A percentile compares a stretch with the other conserved stretches of the same genome.
phyloP scores from a whole-genome alignment of 208 protist species.

The Leishmania guyanensis region DNA sequence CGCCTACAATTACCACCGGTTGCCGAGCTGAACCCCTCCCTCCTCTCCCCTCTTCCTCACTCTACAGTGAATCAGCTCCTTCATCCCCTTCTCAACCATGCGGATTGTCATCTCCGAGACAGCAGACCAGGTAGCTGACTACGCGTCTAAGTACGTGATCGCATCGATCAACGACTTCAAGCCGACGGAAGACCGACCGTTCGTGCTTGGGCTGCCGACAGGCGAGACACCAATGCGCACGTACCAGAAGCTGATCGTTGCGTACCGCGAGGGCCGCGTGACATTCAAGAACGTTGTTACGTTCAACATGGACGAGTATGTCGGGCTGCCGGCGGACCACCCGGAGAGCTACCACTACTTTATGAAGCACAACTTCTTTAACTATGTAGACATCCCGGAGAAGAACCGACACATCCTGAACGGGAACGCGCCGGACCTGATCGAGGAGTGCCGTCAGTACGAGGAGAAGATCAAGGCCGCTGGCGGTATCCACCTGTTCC shows the following conservation, averaged over 20 bases:
- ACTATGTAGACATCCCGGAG: conserved; percentile 92
- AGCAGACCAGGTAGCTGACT: conserved; percentile 67
- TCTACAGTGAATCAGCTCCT: background rate
- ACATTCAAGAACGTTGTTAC: conserved; percentile 94
- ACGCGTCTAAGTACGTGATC: conserved; percentile 87
- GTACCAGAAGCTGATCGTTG: conserved; percentile 91
- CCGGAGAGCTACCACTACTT: conserved; percentile 96
- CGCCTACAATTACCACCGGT: background rate
- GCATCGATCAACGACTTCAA: conserved; percentile 86
- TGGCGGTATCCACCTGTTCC: conserved; percentile 95
- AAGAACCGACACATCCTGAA: conserved; percentile 94
- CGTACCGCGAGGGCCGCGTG: conserved; percentile 81
- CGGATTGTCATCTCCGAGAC: conserved; percentile 90
- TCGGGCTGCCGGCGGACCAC: conserved; percentile 88
- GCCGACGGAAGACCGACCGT: conserved; percentile 77
- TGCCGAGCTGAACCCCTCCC: background rate
- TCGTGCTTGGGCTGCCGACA: conserved; percentile 95
- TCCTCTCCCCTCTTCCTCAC: no score
- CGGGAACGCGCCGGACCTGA: conserved; percentile 89
- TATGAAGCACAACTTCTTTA: conserved; percentile 96
- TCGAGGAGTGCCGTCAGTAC: conserved; percentile 91
- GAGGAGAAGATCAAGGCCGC: conserved; percentile 89
- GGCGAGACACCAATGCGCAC: conserved; percentile 88
- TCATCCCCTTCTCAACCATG: conserved; percentile 53
- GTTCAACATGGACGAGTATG: conserved; percentile 98